Base-by-base conservation (phyloP, 2,329 filamentous ascomycete genomes). In the Botrytis tulipae region DNA sequence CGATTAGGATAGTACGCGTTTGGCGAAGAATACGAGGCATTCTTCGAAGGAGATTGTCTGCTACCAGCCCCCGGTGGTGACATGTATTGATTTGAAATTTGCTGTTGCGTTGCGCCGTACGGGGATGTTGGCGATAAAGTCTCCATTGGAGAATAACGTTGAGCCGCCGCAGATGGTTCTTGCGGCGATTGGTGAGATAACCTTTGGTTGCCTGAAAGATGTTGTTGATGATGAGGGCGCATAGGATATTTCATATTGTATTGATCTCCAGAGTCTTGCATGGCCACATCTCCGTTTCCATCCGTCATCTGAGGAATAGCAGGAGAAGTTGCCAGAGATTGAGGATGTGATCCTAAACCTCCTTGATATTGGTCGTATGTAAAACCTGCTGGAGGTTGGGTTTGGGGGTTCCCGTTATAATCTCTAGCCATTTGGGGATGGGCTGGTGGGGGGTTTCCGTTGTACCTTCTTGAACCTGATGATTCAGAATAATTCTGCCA, bases 91-190 rank as follows among this genome's bases (percentile, higher is more conserved):
- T 86, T 85, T 25, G 71, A 51, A n/a, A 35, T 72, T 57, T 65
- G 69, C 69, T 85, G 89, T 75, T 86, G 89, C 82, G 85, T 92
- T 84, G 84, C 87, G 81, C 89, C 88, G 84, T 97, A 97, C 48
- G 94, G 91, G 73, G 93, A 92, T 48, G 91, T 90, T 59, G 94
- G 93, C 75, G 94, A 94, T 75, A 97, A 85, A 25, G 90, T 89
- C 82, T 97, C 95, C 95, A 98, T 98, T 76, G 95, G 96, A 65
- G 95, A 98, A 84, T 98, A 98, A 81, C 95, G 90, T 82, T 97
- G 93, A 74, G 94, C 93, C 73, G 94, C 93, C 69, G 93, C 87
- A 61, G 94, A 96, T 74, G 93, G 90, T 80, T 95, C 91, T 77
- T 91, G 90, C 69, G 91, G 85, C 65, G 90, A 83, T 82, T 95